Evolutionary conservation across 192 early-diverging fungal genomes (phyloP).

Genomic region (Rhizophagus clarus): DNA sequence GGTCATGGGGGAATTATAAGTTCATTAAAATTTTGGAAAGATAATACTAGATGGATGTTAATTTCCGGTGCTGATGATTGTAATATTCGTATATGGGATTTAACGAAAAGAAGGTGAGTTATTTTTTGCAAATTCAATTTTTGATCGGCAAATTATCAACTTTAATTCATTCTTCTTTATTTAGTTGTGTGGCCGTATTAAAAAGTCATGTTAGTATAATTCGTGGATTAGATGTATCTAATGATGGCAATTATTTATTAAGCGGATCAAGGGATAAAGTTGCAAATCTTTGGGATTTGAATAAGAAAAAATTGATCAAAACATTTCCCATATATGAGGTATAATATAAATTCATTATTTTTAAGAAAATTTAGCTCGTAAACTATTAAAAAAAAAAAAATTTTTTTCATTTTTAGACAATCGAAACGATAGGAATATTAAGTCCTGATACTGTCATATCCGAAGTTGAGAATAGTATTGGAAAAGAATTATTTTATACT

Average conservation of each 20-base stretch:
- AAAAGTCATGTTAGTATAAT: constrained; percentile 90
- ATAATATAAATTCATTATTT: neutral
- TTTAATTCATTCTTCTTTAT: neutral
- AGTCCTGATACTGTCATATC: constrained; percentile 41
- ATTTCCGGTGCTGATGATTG: constrained; percentile 93
- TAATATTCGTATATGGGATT: constrained; percentile 88
- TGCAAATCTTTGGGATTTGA: constrained; percentile 86
- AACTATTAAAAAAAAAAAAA: neutral
- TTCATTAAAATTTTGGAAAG: constrained; percentile 80
- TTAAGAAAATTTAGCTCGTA: constrained; percentile 8
- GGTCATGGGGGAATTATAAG: constrained; percentile 91
- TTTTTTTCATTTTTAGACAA: constrained; percentile 37
- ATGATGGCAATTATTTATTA: constrained; percentile 69
- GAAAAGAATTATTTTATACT: constrained; percentile 71
- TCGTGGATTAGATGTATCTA: constrained; percentile 82
- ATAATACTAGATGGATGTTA: constrained; percentile 60
- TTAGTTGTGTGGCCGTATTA: constrained; percentile 70
- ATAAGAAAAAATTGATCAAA: constrained; percentile 59
- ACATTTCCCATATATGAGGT: constrained; percentile 88
- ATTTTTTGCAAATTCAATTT: neutral
- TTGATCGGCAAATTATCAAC: neutral
- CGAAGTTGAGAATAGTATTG: constrained; percentile 35
- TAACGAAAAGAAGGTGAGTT: constrained; percentile 68
- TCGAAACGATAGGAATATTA: constrained; percentile 85
- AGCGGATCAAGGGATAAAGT: constrained; percentile 91